These are phyloP conservation scores for Antitrichia curtipendula DNA, from an alignment of 225 moss, liverwort and hornwort species.

Conservation along the genomic window DNA sequence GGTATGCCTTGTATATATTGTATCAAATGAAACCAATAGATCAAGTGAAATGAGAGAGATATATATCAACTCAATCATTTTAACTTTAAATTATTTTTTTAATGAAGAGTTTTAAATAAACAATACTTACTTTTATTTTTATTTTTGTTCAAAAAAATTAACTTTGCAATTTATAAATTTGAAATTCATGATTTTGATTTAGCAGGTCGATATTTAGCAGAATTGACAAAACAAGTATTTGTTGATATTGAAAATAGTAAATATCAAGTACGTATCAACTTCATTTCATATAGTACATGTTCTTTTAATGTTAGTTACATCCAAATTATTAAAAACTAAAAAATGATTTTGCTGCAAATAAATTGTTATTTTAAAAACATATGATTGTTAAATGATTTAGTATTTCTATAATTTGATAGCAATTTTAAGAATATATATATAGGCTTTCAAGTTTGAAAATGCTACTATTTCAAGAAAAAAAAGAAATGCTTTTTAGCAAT, in stretches of 20 bases:
- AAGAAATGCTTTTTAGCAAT: no score
- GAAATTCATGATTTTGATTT: not conserved
- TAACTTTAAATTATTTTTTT: not conserved
- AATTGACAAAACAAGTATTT: conserved; percentile 93
- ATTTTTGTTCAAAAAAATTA: no score
- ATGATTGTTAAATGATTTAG: not conserved
- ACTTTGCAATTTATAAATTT: not conserved
- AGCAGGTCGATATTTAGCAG: conserved; percentile 78
- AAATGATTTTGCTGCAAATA: not conserved
- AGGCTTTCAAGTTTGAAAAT: not conserved
- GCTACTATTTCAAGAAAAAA: accelerated
- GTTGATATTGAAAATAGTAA: conserved; percentile 90
- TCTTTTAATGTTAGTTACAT: not conserved
- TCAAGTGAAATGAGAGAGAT: not conserved
- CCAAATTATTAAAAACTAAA: not conserved
- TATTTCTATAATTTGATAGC: not conserved
- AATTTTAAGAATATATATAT: not conserved
- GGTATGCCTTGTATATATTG: not conserved
- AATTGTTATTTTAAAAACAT: not conserved
- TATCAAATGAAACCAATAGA: not conserved
- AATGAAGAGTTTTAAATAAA: no score
- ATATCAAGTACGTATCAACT: conserved; percentile 53
- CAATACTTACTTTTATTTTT: no score
- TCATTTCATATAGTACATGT: not conserved
- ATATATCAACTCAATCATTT: not conserved